Evolutionary conservation across 1,139 yeast genomes (phyloP).

Genomic region (Sugiyamaella pinicola): DNA sequence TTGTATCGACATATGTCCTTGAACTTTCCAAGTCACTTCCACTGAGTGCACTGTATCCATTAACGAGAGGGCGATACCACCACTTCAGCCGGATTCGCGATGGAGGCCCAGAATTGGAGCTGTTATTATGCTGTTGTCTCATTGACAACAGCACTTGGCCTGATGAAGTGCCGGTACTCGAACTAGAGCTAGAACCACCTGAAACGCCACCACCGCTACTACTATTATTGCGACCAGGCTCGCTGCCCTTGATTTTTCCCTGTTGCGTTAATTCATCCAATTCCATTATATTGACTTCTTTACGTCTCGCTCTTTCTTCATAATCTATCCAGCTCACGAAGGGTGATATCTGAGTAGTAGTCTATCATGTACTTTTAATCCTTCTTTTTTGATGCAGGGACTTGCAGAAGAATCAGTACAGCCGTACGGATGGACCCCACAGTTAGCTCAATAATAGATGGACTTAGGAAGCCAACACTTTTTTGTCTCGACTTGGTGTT

Average conservation of each 20-base stretch:
- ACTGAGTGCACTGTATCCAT: conserved; percentile 23
- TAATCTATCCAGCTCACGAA: too few relatives aligned
- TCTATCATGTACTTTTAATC: too few relatives aligned
- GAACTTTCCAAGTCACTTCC: conserved; percentile 24
- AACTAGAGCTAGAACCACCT: not conserved
- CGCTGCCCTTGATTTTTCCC: conserved; percentile 5
- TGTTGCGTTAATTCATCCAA: conserved; percentile 12
- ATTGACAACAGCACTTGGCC: not conserved
- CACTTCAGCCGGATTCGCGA: conserved; percentile 11
- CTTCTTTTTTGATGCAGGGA: too few relatives aligned
- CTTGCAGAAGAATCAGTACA: too few relatives aligned
- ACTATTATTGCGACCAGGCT: too few relatives aligned
- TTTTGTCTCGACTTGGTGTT: too few relatives aligned
- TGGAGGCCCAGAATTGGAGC: not conserved
- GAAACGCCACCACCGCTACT: not conserved
- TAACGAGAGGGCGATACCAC: conserved; percentile 25
- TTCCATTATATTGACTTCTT: conserved; percentile 4
- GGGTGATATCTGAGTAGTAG: too few relatives aligned
- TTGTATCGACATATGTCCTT: conserved; percentile 23
- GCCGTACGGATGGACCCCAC: too few relatives aligned
- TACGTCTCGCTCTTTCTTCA: too few relatives aligned
- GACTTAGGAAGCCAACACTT: too few relatives aligned
- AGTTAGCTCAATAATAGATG: too few relatives aligned
- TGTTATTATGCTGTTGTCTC: not conserved
- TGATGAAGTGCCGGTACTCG: not conserved